Evolutionary conservation across 352 stramenopile species (phyloP).

Genomic region (Phytophthora cactorum): DNA sequence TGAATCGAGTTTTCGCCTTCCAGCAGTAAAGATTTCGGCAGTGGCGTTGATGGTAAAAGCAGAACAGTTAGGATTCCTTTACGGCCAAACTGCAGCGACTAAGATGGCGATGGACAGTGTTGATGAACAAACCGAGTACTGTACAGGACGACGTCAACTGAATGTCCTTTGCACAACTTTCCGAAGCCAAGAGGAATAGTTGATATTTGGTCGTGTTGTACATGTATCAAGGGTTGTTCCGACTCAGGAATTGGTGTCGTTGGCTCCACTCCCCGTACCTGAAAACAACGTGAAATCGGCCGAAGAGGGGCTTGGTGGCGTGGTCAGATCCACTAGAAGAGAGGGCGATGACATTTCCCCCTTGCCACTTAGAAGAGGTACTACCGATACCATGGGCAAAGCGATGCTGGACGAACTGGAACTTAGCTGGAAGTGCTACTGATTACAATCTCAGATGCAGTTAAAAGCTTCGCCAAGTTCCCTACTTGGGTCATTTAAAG

Average conservation of each 20-base stretch:
- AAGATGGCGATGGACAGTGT: conserved; percentile 3
- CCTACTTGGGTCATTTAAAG: conserved; percentile 16
- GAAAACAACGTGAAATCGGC: conserved; percentile 24
- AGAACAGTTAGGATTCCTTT: conserved; percentile 43
- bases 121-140: conserved; percentile 29
- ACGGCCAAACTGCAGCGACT: neutral
- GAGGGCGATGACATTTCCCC: neutral
- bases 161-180: conserved; percentile 34
- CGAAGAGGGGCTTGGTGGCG: conserved; percentile 20
- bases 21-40: conserved; percentile 45
- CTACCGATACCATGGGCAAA: conserved; percentile 33
- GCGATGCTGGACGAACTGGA: conserved; percentile 49
- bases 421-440: conserved; percentile 49
- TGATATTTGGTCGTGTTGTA: neutral
- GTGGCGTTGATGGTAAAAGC: conserved; percentile 35
- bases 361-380: conserved; percentile 32
- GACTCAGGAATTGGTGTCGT: neutral
- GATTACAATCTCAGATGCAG: conserved; percentile 20
- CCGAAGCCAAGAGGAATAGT: conserved; percentile 21
- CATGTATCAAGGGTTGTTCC: neutral
- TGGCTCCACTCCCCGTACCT: neutral
- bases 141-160: conserved; percentile 12
- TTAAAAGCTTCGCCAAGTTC: conserved; percentile 4
- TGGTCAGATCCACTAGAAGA: neutral
- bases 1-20: conserved; percentile 41